These are phyloP conservation scores for Dissophora globulifera DNA, from an alignment of 192 early-diverging fungal species.

Conservation along the genomic window DNA sequence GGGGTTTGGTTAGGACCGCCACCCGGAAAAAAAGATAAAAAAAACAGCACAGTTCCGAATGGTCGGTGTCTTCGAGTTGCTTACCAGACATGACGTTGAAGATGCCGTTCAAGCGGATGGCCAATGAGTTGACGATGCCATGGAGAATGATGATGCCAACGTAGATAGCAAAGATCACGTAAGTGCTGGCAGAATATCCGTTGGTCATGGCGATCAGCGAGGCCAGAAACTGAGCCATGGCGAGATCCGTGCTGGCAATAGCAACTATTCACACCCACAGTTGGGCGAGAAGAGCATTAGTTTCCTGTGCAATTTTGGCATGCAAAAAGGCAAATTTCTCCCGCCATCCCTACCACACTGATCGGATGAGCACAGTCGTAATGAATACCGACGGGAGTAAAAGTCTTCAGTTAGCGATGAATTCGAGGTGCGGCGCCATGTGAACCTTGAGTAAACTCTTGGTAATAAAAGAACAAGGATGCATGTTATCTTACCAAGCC, in stretches of 20 bases:
- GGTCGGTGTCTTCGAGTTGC: not conserved
- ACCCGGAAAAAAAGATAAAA: not conserved
- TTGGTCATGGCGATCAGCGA: conserved; percentile 55
- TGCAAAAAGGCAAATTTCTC: not conserved
- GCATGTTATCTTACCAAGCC: conserved; percentile 49
- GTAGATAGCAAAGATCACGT: conserved; percentile 62
- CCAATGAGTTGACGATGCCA: conserved; percentile 62
- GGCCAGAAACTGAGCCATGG: conserved; percentile 60
- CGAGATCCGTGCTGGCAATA: conserved; percentile 61
- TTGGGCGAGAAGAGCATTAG: too few species aligned
- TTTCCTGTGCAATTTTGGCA: not conserved
- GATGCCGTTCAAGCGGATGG: conserved; percentile 55
- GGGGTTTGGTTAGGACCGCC: too few species aligned
- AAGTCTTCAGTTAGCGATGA: too few species aligned
- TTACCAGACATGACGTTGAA: conserved; percentile 64
- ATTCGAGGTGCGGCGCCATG: too few species aligned
- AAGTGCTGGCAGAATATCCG: conserved; percentile 46
- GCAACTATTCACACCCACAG: too few species aligned
- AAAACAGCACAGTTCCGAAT: not conserved
- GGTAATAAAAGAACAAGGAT: not conserved
- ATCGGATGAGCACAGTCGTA: conserved; percentile 4
- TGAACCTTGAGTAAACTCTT: too few species aligned
- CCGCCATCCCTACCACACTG: not conserved
- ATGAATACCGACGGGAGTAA: too few species aligned
- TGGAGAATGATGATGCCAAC: conserved; percentile 62